These are phyloP conservation scores for Talaromyces proteolyticus DNA, from an alignment of 495 filamentous ascomycete species.

Conservation along the genomic window DNA sequence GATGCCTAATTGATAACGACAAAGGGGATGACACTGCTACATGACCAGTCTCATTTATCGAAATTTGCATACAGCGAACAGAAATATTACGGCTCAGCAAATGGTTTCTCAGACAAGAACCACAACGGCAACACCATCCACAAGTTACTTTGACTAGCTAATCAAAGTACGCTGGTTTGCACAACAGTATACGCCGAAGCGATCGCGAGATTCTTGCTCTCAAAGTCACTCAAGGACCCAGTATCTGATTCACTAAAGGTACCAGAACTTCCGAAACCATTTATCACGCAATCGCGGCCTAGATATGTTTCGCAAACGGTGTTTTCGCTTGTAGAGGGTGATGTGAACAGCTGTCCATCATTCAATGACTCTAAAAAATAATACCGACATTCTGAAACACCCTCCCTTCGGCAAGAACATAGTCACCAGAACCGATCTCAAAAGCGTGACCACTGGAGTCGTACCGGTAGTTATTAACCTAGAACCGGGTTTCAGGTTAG, in stretches of 20 bases:
- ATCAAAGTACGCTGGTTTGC: constrained; percentile 21
- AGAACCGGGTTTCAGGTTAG: not conserved
- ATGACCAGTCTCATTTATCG: not conserved
- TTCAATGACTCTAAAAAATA: constrained; percentile 20
- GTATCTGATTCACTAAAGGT: constrained; percentile 29
- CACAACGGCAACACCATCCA: too few species aligned
- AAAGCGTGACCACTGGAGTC: constrained; percentile 49
- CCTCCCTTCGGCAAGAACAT: constrained; percentile 53
- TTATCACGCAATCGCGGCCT: constrained; percentile 38
- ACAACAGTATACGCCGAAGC: constrained; percentile 29
- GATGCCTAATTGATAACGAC: too few species aligned
- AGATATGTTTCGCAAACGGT: constrained; percentile 30
- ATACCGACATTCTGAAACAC: constrained; percentile 47
- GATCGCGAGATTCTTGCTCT: constrained; percentile 42
- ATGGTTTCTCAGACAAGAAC: too few species aligned
- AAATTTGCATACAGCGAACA: not conserved
- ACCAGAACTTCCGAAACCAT: constrained; percentile 39
- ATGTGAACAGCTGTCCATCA: constrained; percentile 37
- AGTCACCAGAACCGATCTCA: constrained; percentile 43
- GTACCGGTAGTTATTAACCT: constrained; percentile 58
- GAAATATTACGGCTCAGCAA: too few species aligned
- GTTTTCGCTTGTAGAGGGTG: constrained; percentile 27
- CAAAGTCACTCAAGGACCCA: constrained; percentile 40
- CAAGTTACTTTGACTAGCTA: constrained; percentile 29
- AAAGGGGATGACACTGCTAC: too few species aligned